phyloP scores from a whole-genome alignment of 2,329 filamentous ascomycete species.

The Cladosporium sp. region DNA sequence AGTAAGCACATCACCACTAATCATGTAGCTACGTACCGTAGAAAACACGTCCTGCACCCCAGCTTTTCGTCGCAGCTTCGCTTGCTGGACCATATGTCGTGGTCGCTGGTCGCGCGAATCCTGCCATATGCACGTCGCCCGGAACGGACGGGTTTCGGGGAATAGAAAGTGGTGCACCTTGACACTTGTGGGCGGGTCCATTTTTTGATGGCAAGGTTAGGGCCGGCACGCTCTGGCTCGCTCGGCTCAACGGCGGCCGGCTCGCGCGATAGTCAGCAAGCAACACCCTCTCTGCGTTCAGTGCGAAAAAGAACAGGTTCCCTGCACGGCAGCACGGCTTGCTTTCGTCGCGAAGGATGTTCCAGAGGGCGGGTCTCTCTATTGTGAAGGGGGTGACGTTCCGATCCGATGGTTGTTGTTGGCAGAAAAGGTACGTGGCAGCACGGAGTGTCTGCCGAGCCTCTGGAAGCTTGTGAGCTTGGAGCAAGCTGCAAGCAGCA shows the following conservation, averaged over 20 bases:
- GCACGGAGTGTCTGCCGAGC: background rate
- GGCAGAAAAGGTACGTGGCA: background rate
- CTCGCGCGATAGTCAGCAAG: constrained; percentile 4
- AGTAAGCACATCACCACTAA: background rate
- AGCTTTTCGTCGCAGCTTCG: constrained; percentile 7
- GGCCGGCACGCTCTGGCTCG: constrained; percentile 10
- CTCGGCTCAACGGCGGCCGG: constrained; percentile 21
- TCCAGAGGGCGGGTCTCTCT: background rate
- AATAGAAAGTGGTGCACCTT: constrained; percentile 5
- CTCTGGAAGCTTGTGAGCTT: background rate
- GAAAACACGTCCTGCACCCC: background rate
- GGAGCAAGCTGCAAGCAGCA: background rate
- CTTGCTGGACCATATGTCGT: background rate
- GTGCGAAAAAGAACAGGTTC: background rate
- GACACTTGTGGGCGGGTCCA: no score
- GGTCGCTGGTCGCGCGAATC: background rate
- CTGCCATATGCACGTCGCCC: constrained; percentile 19
- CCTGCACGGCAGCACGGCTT: background rate
- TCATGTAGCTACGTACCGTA: constrained; percentile 4
- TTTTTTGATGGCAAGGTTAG: constrained; percentile 5
- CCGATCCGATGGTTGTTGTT: background rate
- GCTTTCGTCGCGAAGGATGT: background rate
- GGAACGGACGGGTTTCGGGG: constrained; percentile 16
- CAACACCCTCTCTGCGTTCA: constrained; percentile 3
- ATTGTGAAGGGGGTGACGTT: constrained; percentile 1